Evolutionary conservation across 2,329 filamentous ascomycete species (phyloP).

Genomic region (Penicillium sp.): DNA sequence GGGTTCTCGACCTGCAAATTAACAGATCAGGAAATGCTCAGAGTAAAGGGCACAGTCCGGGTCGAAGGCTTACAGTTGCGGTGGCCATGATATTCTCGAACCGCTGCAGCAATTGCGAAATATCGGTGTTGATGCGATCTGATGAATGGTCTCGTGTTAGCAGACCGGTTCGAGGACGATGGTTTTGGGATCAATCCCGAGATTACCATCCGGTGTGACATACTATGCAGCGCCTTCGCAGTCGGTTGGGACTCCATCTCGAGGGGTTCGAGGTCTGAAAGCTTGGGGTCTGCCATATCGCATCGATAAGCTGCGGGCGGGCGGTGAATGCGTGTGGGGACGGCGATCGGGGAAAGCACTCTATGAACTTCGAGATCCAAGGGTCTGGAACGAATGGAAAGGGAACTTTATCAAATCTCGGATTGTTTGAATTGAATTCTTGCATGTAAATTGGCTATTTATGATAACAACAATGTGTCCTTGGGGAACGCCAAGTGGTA

Average conservation of each 20-base stretch:
- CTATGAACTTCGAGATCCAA: background rate
- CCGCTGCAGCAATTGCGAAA: constrained; percentile 50
- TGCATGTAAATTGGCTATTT: background rate
- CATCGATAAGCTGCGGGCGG: background rate
- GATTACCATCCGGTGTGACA: background rate
- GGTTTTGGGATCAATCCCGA: background rate
- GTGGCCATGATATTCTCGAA: constrained; percentile 58
- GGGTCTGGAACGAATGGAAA: background rate
- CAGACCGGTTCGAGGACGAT: background rate
- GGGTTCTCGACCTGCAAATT: constrained; percentile 46
- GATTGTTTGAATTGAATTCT: background rate
- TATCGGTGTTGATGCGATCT: constrained; percentile 47
- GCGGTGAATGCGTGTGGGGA: background rate
- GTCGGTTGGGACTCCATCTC: constrained; percentile 36
- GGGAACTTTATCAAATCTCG: background rate
- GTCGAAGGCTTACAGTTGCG: constrained; percentile 43
- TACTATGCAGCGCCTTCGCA: constrained; percentile 30
- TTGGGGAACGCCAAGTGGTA: background rate
- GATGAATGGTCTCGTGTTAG: constrained; percentile 3
- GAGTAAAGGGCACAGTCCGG: background rate
- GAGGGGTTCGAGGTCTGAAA: background rate
- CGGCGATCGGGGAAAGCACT: background rate
- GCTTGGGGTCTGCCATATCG: background rate
- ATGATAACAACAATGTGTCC: background rate
- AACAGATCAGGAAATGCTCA: background rate